Base-by-base conservation (phyloP, 495 filamentous ascomycete genomes). In the Lentithecium fluviatile region DNA sequence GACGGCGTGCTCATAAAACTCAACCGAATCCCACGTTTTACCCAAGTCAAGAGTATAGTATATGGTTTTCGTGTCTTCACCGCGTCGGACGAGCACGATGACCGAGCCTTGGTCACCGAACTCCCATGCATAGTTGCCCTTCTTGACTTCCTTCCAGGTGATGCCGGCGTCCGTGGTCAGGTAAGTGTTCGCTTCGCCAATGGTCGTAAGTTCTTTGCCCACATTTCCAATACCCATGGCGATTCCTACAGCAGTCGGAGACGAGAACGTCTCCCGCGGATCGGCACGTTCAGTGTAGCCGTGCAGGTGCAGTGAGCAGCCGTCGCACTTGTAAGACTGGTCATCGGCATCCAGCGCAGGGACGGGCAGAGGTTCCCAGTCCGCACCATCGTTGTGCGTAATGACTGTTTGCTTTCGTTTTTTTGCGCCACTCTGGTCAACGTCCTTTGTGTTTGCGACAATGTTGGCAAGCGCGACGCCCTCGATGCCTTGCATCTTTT, bases 151-250 rank as follows among this genome's bases (percentile, higher is more conserved):
- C 43, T 80, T 87, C 95, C 95, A 99, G 26, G 76, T 85, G 56
- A 96, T 76, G n/a, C 95, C 95, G 36, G 86, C 94, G 71, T 99
- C 91, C 0, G 75, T 75, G 37, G 89, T 94, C 72, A 97, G 84
- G 77, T 90, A 99, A 0, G 93, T 97, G 67, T 90, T 85, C 38
- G 83, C 83, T 7, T 90, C 83, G 24, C 83, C 80, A n/a, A 73
- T 64, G 15, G 65, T 69, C 10, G 77, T 69, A 13, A 93, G 81
- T 37, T 79, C 76, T 36, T 86, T 79, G 24, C 95, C 95, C 26
- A 97, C 92, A 64, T 97, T 97, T 46, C 95, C 95, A 64, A 89
- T 79, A 5, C 80, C 95, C 69, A 99, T 83, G 85, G 97, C 91
- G 55, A 99, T 71, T 8, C 95, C 95, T 45, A 97, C 84, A 20